Conservation (phyloP, 495 filamentous ascomycete genomes). For the Neurospora sp. region DNA sequence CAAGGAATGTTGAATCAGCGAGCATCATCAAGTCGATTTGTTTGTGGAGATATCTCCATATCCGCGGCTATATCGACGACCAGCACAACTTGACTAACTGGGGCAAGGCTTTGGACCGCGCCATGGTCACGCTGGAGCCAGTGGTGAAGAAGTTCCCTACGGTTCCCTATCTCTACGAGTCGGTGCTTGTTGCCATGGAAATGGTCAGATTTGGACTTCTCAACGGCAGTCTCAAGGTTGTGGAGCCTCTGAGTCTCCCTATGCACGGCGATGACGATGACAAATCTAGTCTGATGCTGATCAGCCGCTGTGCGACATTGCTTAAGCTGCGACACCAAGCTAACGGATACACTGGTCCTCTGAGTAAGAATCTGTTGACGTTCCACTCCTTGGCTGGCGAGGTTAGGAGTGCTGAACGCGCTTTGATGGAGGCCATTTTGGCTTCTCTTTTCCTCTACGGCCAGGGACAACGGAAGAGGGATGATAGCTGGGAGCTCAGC, state of each 20-base stretch:
- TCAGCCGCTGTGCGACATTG: slow-evolving; percentile 76
- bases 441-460: slow-evolving; percentile 71
- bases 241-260: slow-evolving; percentile 40
- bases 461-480: slow-evolving; percentile 58
- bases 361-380: slow-evolving; percentile 79
- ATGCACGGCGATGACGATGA: slow-evolving; percentile 43
- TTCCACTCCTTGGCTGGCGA: slow-evolving; percentile 76
- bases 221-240: slow-evolving; percentile 49
- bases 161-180: slow-evolving; percentile 32
- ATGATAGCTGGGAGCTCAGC: slow-evolving; percentile 60
- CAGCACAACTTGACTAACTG: slow-evolving; percentile 73
- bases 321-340: slow-evolving; percentile 69
- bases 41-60: slow-evolving; percentile 78
- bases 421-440: slow-evolving; percentile 70
- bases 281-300: slow-evolving; percentile 61
- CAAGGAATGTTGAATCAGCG: slow-evolving; percentile 42
- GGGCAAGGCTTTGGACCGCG: slow-evolving; percentile 67
- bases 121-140: slow-evolving; percentile 51
- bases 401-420: slow-evolving; percentile 66
- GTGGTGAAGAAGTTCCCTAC: slow-evolving; percentile 51
- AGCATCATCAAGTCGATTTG: slow-evolving; percentile 69
- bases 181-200: slow-evolving; percentile 63
- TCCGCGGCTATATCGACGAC: slow-evolving; percentile 74
- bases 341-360: slow-evolving; percentile 88
- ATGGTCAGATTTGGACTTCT: slow-evolving; percentile 66